Evolutionary conservation across 2,329 filamentous ascomycete genomes (phyloP), one percentile per base, ranked within the genome.

Genomic region (Rasamsonia emersonii): DNA sequence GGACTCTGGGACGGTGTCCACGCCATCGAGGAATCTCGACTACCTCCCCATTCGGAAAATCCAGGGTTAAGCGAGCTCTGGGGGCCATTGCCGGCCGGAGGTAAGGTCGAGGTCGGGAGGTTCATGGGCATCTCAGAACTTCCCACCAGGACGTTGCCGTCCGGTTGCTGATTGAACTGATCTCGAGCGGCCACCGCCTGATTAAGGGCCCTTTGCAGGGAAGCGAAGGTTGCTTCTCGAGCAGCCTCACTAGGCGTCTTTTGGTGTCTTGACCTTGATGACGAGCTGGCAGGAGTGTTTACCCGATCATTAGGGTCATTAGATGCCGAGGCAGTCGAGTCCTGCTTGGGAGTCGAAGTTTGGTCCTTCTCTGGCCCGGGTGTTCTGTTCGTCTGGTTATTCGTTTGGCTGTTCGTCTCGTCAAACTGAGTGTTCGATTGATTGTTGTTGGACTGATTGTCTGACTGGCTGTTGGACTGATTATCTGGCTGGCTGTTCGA

Each of bases 131-230:
- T 38, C n/a, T 49, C 49, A 11, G 41, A 39, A 7, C 18, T 19
- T 28, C 36, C 38, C 13, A 37, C 36, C 8, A 43, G 46, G 24
- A 44, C 39, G 17, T 40, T 27, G 44, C 43, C 17, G 35, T 44
- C 36, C 9, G 31, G 33, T 14, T 44, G 36, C n/a, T 35, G 32
- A 24, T 43, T 41, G 35, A 53, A 58, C 16, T 52, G 47, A 19
- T 49, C 50, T 14, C 56, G 56, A 30, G 58, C 59, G 28, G 59
- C 58, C 34, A 58, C 57, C 8, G 61, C 59, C 23, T 59, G 57
- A 35, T 55, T 57, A 29, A 65, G 48, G n/a, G 61, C 59, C 36
- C 61, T 48, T 40, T 64, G 61, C 28, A 64, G 44, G n/a, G 61
- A 64, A 7, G 55, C 58, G 43, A 61, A 62, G 10, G 57, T 62